These are phyloP conservation scores for Kwoniella dejecticola DNA, from an alignment of 768 basidiomycete genomes.

Conservation along the genomic window DNA sequence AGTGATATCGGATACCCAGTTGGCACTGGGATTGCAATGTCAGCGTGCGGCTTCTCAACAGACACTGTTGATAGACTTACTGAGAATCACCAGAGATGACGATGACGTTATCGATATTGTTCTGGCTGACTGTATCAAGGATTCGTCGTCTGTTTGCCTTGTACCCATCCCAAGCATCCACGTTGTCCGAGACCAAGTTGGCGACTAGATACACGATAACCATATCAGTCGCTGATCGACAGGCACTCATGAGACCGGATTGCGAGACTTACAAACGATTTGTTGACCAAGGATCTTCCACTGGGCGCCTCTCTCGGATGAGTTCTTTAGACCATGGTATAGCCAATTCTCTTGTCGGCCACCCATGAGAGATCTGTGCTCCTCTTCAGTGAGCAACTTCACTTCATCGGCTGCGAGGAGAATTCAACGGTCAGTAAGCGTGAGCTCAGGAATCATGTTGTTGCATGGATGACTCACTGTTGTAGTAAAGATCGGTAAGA, in stretches of 20 bases:
- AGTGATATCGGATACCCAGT: slow-evolving; percentile 66
- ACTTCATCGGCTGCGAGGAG: slow-evolving; percentile 52
- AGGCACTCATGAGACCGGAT: not conserved
- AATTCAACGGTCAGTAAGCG: slow-evolving; percentile 4
- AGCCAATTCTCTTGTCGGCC: slow-evolving; percentile 64
- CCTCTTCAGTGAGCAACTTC: slow-evolving; percentile 58
- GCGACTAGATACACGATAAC: slow-evolving; percentile 15
- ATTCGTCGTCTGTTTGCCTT: slow-evolving; percentile 63
- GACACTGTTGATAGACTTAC: not conserved
- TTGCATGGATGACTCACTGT: slow-evolving; percentile 55
- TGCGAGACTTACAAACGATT: slow-evolving; percentile 59
- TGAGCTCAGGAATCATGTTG: not conserved
- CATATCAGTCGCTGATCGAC: slow-evolving; percentile 21
- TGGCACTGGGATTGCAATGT: slow-evolving; percentile 44
- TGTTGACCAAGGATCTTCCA: slow-evolving; percentile 67
- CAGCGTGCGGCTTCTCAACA: slow-evolving; percentile 56
- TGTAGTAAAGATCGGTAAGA: slow-evolving; percentile 65
- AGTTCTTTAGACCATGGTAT: slow-evolving; percentile 59
- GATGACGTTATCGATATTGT: slow-evolving; percentile 63
- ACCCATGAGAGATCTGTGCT: slow-evolving; percentile 64
- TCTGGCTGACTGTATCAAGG: slow-evolving; percentile 61
- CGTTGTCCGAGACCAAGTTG: slow-evolving; percentile 22
- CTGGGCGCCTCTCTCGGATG: slow-evolving; percentile 60
- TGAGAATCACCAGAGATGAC: slow-evolving; percentile 68
- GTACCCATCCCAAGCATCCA: slow-evolving; percentile 67